Evolutionary conservation across 2,329 filamentous ascomycete species (phyloP).

Genomic region (Bipolaris bicolor): DNA sequence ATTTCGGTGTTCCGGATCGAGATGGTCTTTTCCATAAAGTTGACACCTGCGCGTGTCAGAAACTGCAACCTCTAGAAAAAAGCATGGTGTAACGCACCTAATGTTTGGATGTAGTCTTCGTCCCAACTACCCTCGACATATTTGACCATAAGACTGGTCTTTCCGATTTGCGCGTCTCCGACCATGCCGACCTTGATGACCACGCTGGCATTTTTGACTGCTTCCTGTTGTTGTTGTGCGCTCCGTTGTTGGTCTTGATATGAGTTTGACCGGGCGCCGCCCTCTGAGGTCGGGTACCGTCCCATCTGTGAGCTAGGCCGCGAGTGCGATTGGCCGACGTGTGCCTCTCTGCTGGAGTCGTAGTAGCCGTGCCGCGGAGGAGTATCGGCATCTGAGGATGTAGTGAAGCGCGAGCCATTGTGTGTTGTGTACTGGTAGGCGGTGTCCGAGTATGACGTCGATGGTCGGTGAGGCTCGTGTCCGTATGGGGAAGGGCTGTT

Average conservation of each 20-base stretch:
- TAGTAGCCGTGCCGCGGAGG: constrained; percentile 47
- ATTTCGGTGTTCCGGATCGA: constrained; percentile 99
- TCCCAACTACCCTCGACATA: constrained; percentile 99
- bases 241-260: constrained; percentile 59
- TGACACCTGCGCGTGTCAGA: constrained; percentile 70
- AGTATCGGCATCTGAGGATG: constrained; percentile 57
- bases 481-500: constrained; percentile 39
- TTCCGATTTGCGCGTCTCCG: constrained; percentile 97
- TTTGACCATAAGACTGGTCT: constrained; percentile 99
- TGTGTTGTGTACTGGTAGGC: constrained; percentile 50
- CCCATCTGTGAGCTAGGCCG: constrained; percentile 60
- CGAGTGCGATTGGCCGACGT: constrained; percentile 48
- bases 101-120: constrained; percentile 98
- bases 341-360: constrained; percentile 40
- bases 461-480: constrained; percentile 57
- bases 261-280: constrained; percentile 41
- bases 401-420: constrained; percentile 51
- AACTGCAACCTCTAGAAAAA: background rate
- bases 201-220: constrained; percentile 66
- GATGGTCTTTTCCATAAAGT: constrained; percentile 99
- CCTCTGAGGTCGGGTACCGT: constrained; percentile 55
- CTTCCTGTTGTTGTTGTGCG: constrained; percentile 45
- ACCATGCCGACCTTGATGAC: constrained; percentile 99
- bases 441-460: constrained; percentile 61
- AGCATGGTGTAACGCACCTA: constrained; percentile 62